Conservation (phyloP, 495 filamentous ascomycete genomes). For the Penicillium macrosclerotiorum region DNA sequence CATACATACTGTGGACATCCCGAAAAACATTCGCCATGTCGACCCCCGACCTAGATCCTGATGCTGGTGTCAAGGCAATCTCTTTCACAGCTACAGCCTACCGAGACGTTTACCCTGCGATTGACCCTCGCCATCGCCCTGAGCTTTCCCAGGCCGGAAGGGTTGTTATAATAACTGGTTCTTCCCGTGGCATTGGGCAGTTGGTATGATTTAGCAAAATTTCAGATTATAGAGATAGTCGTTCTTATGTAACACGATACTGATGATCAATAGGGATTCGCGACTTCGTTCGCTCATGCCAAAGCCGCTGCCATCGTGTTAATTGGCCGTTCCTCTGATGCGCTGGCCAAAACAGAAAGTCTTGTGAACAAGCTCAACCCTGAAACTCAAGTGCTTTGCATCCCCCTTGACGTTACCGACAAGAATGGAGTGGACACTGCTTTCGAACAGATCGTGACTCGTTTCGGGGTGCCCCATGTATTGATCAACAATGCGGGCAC, state of each 20-base stretch:
- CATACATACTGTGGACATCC: too few species aligned
- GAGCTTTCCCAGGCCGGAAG: constrained; percentile 33
- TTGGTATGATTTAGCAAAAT: constrained; percentile 1
- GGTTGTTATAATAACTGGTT: constrained; percentile 41
- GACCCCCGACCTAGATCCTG: neutral
- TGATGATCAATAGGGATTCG: too few species aligned
- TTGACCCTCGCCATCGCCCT: constrained; percentile 30
- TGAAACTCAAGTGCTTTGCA: constrained; percentile 21
- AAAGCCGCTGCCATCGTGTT: constrained; percentile 18
- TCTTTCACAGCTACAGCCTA: constrained; percentile 21
- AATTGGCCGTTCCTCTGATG: constrained; percentile 24
- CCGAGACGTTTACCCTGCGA: constrained; percentile 33
- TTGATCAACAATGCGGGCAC: constrained; percentile 46
- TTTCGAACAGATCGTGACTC: constrained; percentile 34
- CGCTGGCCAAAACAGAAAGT: constrained; percentile 16
- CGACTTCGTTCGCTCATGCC: constrained; percentile 12
- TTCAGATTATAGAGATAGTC: too few species aligned
- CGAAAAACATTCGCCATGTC: too few species aligned
- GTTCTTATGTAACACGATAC: too few species aligned
- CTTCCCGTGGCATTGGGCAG: constrained; percentile 32
- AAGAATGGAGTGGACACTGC: constrained; percentile 26
- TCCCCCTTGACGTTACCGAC: constrained; percentile 31
- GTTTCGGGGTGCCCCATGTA: constrained; percentile 40
- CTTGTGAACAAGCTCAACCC: constrained; percentile 22
- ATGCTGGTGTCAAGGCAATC: constrained; percentile 18